A percentile compares a stretch with the other conserved stretches of the same genome.
phyloP scores from a whole-genome alignment of 176 grass and related monocot species.

The Triticum monococcum region DNA sequence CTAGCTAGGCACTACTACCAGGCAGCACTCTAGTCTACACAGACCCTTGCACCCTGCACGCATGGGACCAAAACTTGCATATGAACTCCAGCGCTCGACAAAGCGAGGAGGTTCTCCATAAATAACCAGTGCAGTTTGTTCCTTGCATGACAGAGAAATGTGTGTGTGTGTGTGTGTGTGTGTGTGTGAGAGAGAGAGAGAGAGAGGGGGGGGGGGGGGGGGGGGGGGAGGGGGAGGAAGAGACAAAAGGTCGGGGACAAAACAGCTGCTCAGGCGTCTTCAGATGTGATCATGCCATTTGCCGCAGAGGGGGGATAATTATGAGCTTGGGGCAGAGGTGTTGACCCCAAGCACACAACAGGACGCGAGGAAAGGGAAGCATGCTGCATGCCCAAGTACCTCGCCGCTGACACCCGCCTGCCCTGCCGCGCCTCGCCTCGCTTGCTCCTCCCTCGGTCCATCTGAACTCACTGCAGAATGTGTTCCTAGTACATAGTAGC shows the following conservation, averaged over 20 bases:
- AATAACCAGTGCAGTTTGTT: constrained; percentile 43
- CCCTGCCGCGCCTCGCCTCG: not conserved
- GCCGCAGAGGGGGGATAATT: constrained; percentile 21
- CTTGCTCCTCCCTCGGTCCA: not conserved
- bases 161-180: not conserved
- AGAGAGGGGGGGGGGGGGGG: no score
- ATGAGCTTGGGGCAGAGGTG: not conserved
- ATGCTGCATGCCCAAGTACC: constrained; percentile 10
- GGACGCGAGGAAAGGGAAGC: constrained; percentile 23
- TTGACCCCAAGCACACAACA: constrained; percentile 8
- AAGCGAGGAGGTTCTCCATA: constrained; percentile 35
- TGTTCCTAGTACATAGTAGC: not conserved
- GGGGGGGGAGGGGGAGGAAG: constrained; percentile 31
- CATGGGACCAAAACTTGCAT: constrained; percentile 11
- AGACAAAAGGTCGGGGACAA: constrained; percentile 56
- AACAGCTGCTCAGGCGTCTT: constrained; percentile 48
- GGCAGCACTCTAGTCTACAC: not conserved
- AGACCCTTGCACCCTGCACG: not conserved
- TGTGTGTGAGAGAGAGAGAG: not conserved
- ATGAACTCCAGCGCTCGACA: not conserved
- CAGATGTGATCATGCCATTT: constrained; percentile 37
- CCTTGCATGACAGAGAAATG: constrained; percentile 8
- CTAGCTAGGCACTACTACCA: not conserved
- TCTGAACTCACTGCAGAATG: not conserved
- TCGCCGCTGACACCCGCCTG: constrained; percentile 17